Evolutionary conservation across 257 asterid species (phyloP), one percentile per base, ranked within the genome.

Genomic region (Eustoma russellianum): DNA sequence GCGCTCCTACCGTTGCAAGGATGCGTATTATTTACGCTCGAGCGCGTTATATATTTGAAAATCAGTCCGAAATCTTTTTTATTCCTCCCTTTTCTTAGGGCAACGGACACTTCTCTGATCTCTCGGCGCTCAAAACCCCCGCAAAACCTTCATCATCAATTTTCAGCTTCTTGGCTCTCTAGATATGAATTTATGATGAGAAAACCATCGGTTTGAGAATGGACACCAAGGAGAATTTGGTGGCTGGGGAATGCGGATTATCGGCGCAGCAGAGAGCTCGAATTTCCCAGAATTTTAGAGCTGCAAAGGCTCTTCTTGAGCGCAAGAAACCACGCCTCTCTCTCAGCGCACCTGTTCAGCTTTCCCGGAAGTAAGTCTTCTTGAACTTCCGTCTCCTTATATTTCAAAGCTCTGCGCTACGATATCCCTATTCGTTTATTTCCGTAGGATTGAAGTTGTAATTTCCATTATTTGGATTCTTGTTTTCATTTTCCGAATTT

Each of bases 201-300:
- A 38, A 38, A 38, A 38, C 13, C 52, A 18, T 24, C 58, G 8
- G 19, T 50, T 48, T 15, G 44, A 67, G 56, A 59, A 82, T 78
- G 90, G 72, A 50, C 60, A 58, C 67, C 66, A 73, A 79, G 69
- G 96, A 86, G 71, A 86, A 86, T 66, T 76, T 59, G 61, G 70
- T 6, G 50, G 69, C 57, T 17, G 45, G 74, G 57, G 72, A 46
- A 5, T 88, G 85, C 59, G 43, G 43, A 28, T 71, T 91, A 67
- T 74, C 98, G 34, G 86, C 82, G 55, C 92, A 82, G 68, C 98
- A 91, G 75, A 75, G 72, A 58, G 77, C 85, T 68, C 81, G 96
- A 53, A 87, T 91, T 54, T 80, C 98, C 24, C 80, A 72, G 44
- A 91, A 79, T 33, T 87, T 77, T 64, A 78, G 81, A 74, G 81